Base-by-base conservation (phyloP, 768 basidiomycete genomes). In the Lentinula edodes region DNA sequence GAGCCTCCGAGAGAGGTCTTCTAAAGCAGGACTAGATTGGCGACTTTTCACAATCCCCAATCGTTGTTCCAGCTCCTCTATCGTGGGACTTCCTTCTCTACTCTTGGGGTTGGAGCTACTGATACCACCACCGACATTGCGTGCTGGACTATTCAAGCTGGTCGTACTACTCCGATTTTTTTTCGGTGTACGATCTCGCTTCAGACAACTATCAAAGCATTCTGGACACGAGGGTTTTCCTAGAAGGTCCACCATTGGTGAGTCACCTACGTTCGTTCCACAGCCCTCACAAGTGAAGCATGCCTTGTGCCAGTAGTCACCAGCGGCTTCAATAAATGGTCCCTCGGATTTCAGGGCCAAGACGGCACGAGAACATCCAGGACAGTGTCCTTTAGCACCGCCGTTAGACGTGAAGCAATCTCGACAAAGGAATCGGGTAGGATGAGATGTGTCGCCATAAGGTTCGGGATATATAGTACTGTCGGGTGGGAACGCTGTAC, bases 391-490 rank as follows among this genome's bases (percentile, higher is more conserved):
- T 67, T 87, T 89, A 1, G 90, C 88, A 36, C 91, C 91, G 34
- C 91, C 91, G 61, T 87, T 86, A 35, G 70, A 64, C 23, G 80
- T 76, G 68, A 91, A 94, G 70, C 92, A 94, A 23, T 82, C 73
- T 32, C 84, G 83, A 71, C 92, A 94, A 15, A 93, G 75, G 71
- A 91, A 93, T 2, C 83, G 80, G n/a, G 75, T 75, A 9, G 72
- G 69, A 53, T 67, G 69, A 5, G 73, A 63, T n/a, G 66, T 68
- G 15, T 60, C 59, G 38, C n/a, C 59, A 46, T 66, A 58, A 42
- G 88, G 88, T 66, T 92, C 87, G 1, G 92, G 92, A 68, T 91
- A 94, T 62, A 94, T 91, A 35, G 92, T 94, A 20, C 89, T 84
- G 70, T 94, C 91, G 2, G 91, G 91, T 39, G 85, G 82, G 68